Base-by-base conservation (phyloP, 805 yeast genomes). In the Saccharomycopsis vini region DNA sequence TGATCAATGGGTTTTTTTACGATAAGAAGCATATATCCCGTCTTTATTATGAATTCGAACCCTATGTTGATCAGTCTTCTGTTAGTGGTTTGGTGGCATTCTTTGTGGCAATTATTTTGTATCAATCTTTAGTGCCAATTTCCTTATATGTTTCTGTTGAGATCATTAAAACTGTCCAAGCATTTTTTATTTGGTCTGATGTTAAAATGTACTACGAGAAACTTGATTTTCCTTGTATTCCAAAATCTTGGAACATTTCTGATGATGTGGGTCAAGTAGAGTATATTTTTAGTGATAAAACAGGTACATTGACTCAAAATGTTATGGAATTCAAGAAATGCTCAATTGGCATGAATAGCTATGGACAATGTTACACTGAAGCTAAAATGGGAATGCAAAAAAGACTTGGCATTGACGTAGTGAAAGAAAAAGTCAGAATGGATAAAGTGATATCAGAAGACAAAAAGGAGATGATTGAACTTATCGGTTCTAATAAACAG, bases 201-300 rank as follows among this genome's bases (percentile, higher is more conserved):
- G 63, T 69, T 22, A 68, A 73, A 46, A 77, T 83, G 81, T 84
- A 83, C 56, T 79, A 82, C 54, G 78, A 71, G 42, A 69, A 61
- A 44, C 62, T 81, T 38, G 88, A 84, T 60, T 80, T 75, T 55
- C 88, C 90, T 0, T 81, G 90, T 59, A 71, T 78, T 1, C 90
- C 94, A 2, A 81, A 82, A 54, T 73, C 89, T 1, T 83, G 94
- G 94, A 78, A 78, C 50, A 79, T 83, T 36, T 79, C 88, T 4
- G 94, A 83, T 61, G 94, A 83, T 59, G 68, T 83, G 50, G 94
- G 94, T 16, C 94, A 83, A 58, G 79, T 83, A 47, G 92, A 83
- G 59, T 83, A 81, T 57, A 72, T 83, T 34, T 83, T 83, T 60
- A 78, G 87, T 58, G 94, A 83, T 64, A 83, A 83, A 60, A 83